Base-by-base conservation (phyloP, 805 yeast genomes). In the Cyberlindnera saturnus region DNA sequence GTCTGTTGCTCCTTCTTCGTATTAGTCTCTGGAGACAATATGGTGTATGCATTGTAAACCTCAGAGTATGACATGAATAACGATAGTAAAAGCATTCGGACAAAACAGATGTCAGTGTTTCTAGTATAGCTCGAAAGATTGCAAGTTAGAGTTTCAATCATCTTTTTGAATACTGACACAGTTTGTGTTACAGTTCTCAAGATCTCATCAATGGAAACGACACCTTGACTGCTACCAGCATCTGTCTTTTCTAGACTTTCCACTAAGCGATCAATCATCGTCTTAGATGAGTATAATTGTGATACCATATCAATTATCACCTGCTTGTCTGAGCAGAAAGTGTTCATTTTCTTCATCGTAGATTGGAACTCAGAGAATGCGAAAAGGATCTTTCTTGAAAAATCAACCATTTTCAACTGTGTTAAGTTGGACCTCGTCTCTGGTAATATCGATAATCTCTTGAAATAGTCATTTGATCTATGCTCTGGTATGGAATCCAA, bases 301-400 rank as follows among this genome's bases (percentile, higher is more conserved):
- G 81, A 69, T 0, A 76, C 76, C 61, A 79, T 72, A 47, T 73
- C 77, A 26, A 73, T 72, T 3, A 79, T 72, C 2, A 77, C 64
- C 20, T 74, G 67, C 45, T 76, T 76, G 45, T 79, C 84, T 13
- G 67, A 61, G 47, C 84, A 79, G 47, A 78, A 79, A 1, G 80
- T 74, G 7, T 80, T 71, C 43, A 80, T 70, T 43, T 79, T 67
- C 49, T 80, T 65, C 9, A 82, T 65, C 5, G 77, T 75, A 31
- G 79, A 73, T 48, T 80, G 86, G 33, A 82, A 69, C 55, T 82
- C 87, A 36, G 82, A 77, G 43, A 80, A 74, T 3, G 85, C 69
- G 55, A 79, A 81, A 10, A 81, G 57, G 11, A 83, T 59, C 50
- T 82, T 83, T 44, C 86, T 66, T n/a, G 82, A 74, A 1, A 70